Conservation (phyloP, 208 protist genomes). For the Hexamita inflata region DNA sequence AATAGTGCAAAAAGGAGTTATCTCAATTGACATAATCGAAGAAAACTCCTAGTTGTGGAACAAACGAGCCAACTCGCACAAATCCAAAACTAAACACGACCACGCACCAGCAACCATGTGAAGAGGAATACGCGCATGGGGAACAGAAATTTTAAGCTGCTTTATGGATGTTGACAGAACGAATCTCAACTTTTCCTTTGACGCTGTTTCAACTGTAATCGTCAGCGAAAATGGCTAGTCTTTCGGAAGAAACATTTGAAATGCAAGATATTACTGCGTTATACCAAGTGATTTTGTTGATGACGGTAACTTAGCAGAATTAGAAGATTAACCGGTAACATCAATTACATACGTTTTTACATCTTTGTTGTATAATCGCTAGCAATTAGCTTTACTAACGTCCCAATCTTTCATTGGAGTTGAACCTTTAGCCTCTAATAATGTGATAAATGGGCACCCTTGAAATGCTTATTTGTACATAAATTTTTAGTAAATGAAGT, state of each 20-base stretch:
- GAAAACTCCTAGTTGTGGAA: constrained; percentile 14
- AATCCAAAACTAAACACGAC: constrained; percentile 9
- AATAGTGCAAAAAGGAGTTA: constrained; percentile 12
- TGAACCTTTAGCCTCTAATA: constrained; percentile 10
- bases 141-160: not conserved
- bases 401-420: not conserved
- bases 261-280: not conserved
- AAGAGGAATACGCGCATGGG: constrained; percentile 4
- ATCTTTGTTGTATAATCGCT: constrained; percentile 15
- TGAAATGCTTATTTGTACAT: constrained; percentile 23
- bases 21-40: not conserved
- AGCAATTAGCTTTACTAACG: not conserved
- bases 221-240: constrained; percentile 1
- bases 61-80: not conserved
- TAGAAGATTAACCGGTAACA: not conserved
- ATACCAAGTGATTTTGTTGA: not conserved
- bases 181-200: not conserved
- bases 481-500: not conserved
- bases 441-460: not conserved
- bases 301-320: not conserved
- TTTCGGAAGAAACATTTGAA: constrained; percentile 11
- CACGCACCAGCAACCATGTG: constrained; percentile 16
- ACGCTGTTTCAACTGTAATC: not conserved
- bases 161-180: constrained; percentile 5
- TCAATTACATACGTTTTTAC: constrained; percentile 26